Evolutionary conservation across 192 early-diverging fungal species (phyloP), one percentile per base, ranked within the genome.

Genomic region (Mortierella alpina): DNA sequence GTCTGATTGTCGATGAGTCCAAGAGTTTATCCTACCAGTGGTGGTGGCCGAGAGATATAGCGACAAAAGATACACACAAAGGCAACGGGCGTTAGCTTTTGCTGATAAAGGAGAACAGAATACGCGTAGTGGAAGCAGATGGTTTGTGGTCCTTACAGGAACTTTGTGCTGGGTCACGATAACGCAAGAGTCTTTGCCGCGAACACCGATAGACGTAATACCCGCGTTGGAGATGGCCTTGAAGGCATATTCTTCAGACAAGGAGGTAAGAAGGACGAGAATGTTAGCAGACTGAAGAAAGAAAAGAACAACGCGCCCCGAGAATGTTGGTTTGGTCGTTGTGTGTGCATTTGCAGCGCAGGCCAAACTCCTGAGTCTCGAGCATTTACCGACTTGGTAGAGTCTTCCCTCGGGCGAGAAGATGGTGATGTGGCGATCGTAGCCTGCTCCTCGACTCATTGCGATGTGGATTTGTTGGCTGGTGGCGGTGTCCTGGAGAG

Each of bases 401-500:
- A 99, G 90, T 52, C 97, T 90, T 64, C 98, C 98, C 81, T 99
- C 98, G 22, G 98, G 97, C 39, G 98, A 99, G 80, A 99, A 99
- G 83, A 99, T 95, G 65, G 98, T 99, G 83, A 99, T 98, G 81
- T 99, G 97, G 67, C 98, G 94, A 89, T 99, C 98, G 86, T 99
- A 97, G 73, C 96, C 95, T 75, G 89, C 85, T 72, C 77, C 77
- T 70, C 77, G 77, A 80, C 77, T 80, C 77, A 80, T 78, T 51
- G 57, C 69, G 63, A 44, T 65, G 53, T 60, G n/a, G 10, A 53
- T 11, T 47, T 63, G 46, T 58, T 79, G 67, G 23, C 44, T 79
- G 51, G 15, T 14, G 31, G 22, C 50, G 8, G 46, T 31, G 11
- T 31, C 31, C 31, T 31, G 31, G 1, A 31, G 31, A 31, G 31